phyloP scores from a whole-genome alignment of 441 rosid genomes.

The Capsella rubella region DNA sequence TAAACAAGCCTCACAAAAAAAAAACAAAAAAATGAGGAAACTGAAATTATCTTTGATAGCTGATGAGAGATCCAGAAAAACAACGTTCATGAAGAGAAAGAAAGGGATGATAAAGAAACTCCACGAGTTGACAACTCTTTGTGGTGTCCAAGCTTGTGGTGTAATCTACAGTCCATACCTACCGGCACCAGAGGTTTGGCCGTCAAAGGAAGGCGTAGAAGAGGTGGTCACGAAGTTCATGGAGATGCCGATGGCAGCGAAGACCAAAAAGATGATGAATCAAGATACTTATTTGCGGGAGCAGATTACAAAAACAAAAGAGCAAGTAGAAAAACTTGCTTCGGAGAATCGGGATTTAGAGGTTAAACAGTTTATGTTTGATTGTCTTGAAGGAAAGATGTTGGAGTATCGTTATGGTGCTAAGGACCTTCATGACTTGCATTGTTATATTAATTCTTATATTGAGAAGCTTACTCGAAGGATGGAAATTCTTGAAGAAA shows the following conservation, averaged over 20 bases:
- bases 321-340: background rate
- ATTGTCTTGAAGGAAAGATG: background rate
- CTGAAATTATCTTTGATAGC: background rate
- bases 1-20: background rate
- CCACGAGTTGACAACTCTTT: constrained; percentile 52
- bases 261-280: constrained; percentile 52
- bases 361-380: background rate
- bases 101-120: constrained; percentile 59
- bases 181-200: constrained; percentile 54
- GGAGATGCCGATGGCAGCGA: constrained; percentile 50
- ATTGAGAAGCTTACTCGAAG: background rate
- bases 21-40: background rate
- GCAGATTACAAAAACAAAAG: background rate
- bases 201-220: constrained; percentile 45
- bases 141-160: constrained; percentile 54
- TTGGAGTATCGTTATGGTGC: background rate
- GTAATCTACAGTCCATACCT: constrained; percentile 35
- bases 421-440: background rate
- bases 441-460: background rate
- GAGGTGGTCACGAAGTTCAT: constrained; percentile 43
- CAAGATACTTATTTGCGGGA: constrained; percentile 38
- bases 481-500: background rate
- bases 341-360: background rate
- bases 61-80: constrained; percentile 42
- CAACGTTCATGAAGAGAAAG: constrained; percentile 55